A percentile compares a stretch with the other conserved stretches of the same genome.
Conservation (phyloP, 495 filamentous ascomycete species). For the Aspergillus saccharolyticus region DNA sequence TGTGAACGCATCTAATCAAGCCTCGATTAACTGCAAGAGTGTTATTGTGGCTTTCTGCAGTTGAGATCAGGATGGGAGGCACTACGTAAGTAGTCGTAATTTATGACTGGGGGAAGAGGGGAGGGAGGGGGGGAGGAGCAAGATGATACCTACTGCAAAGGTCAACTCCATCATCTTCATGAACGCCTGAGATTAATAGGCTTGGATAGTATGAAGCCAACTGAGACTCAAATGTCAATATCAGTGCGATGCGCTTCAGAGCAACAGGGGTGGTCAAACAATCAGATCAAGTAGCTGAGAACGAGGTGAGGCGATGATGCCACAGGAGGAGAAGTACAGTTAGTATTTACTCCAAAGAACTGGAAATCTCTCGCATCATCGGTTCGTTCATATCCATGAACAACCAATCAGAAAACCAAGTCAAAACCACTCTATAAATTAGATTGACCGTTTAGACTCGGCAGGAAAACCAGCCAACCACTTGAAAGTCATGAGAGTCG, state of each 20-base stretch:
- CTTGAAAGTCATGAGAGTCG: background rate
- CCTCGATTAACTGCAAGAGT: slow-evolving; percentile 2
- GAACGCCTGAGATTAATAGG: background rate
- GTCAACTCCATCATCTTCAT: background rate
- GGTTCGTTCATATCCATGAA: background rate
- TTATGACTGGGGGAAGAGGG: background rate
- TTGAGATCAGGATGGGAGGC: slow-evolving; percentile 1
- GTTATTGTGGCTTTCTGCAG: slow-evolving; percentile 1
- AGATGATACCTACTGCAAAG: background rate
- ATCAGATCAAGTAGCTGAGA: background rate
- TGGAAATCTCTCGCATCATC: background rate
- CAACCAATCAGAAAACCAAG: background rate
- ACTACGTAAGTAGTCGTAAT: background rate
- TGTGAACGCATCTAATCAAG: slow-evolving; percentile 1
- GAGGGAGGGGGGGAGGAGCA: background rate
- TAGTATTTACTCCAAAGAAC: background rate
- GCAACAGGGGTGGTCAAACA: background rate
- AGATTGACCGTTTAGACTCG: background rate
- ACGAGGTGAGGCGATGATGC: background rate
- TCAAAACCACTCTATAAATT: background rate
- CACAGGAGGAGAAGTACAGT: background rate
- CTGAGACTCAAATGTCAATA: background rate
- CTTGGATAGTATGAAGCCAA: background rate
- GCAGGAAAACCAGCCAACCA: background rate
- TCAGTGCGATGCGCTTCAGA: no score